These are phyloP conservation scores for Begonia fuchsioides DNA, from an alignment of 306 rosid genomes.

Conservation along the genomic window DNA sequence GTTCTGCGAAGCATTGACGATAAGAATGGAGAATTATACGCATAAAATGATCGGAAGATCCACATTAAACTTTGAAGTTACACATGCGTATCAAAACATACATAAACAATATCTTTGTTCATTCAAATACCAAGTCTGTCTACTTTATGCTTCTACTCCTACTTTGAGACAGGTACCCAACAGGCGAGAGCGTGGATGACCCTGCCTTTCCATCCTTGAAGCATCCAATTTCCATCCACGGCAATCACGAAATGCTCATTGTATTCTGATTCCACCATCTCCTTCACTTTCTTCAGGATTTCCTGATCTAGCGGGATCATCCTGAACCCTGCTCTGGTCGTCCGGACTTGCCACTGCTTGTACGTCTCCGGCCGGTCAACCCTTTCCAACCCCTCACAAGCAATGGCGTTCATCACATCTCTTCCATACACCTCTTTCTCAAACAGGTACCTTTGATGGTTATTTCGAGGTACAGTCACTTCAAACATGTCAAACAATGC, in stretches of 20 bases:
- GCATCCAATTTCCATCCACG: constrained; percentile 57
- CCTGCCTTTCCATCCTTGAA: constrained; percentile 85
- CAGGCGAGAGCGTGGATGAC: constrained; percentile 45
- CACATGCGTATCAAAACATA: no score
- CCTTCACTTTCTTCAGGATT: constrained; percentile 24
- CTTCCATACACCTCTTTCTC: constrained; percentile 52
- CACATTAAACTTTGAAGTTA: no score
- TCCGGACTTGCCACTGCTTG: constrained; percentile 77
- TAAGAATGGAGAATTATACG: no score
- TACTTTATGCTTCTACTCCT: no score
- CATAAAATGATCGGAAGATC: no score
- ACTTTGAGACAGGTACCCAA: constrained; percentile 39
- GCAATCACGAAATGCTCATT: constrained; percentile 51
- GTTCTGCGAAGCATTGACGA: no score
- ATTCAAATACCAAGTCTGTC: no score
- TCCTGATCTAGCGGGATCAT: constrained; percentile 37
- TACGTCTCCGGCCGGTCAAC: constrained; percentile 72
- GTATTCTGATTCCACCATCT: constrained; percentile 34
- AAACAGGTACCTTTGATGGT: constrained; percentile 26
- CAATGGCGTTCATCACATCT: constrained; percentile 60
- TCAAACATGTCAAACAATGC: constrained; percentile 66
- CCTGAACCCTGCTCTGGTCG: constrained; percentile 56
- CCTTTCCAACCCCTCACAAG: constrained; percentile 48
- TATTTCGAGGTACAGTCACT: constrained; percentile 45
- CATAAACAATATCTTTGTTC: no score